phyloP scores from a whole-genome alignment of 805 yeast genomes.

The Cyberlindnera suaveolens region DNA sequence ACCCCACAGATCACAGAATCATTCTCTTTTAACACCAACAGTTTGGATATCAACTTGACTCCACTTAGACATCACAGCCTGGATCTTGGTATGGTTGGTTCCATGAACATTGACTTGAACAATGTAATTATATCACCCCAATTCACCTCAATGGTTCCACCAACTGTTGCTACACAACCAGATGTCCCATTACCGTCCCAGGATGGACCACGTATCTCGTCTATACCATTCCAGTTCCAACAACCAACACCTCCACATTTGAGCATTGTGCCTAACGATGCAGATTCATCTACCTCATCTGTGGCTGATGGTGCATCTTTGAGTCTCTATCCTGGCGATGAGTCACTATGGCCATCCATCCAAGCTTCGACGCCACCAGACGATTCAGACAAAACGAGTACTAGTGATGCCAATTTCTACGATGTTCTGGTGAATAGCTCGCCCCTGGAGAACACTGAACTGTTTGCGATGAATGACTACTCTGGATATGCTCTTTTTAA shows the following conservation, averaged over 20 bases:
- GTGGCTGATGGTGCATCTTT: conserved; percentile 2
- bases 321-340: conserved; percentile 7
- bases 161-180: no score
- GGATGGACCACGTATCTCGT: no score
- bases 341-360: conserved; percentile 16
- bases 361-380: conserved; percentile 14
- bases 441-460: conserved; percentile 14
- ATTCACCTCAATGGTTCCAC: background rate
- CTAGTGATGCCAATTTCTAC: conserved; percentile 4
- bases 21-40: conserved; percentile 13
- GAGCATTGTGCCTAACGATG: conserved; percentile 3
- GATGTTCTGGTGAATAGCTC: conserved; percentile 12
- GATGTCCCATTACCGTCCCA: no score
- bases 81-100: conserved; percentile 16
- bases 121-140: background rate
- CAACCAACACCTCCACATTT: conserved; percentile 2
- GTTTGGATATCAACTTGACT: conserved; percentile 18
- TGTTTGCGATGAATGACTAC: conserved; percentile 4
- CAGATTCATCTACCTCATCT: background rate
- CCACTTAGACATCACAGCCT: conserved; percentile 23
- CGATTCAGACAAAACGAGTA: background rate
- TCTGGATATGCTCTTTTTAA: background rate
- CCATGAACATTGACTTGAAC: background rate
- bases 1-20: background rate
- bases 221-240: background rate